Base-by-base conservation (phyloP, 345 rosid species). In the Sisymbrium irio region DNA sequence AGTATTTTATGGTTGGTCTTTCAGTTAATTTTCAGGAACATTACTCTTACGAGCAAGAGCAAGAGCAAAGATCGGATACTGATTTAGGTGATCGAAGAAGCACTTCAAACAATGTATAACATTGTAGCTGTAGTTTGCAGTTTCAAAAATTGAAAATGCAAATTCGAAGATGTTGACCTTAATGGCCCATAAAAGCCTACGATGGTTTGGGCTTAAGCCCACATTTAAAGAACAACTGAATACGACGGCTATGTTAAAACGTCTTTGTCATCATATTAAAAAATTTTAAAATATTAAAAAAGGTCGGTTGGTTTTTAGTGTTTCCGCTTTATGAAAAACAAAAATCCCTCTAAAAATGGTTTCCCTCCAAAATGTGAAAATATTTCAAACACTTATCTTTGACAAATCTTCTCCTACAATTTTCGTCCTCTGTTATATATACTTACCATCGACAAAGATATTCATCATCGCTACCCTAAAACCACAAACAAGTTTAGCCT, bases 321-420 rank as follows among this genome's bases (percentile, higher is more conserved):
- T 56, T 56, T 27, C 45, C 35, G 65, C 54, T 68, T 55, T 36
- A 66, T 19, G 42, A 7, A 32, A 64, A 44, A 63, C 2, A 22
- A 32, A 18, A 54, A 13, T 68, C 51, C 59, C 60, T 42, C 53
- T 53, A 18, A 42, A 53, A 46, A 0, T 1, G 13, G 54, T 60
- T 49, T 72, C 74, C 81, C 81, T 78, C 81, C 81, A 73, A 67
- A 2, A 35, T 35, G 49, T 50, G 0, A 47, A 47, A 57, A 57
- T 11, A 3, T 17, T 70, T 59, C 15, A 69, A 69, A 69, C 15
- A 41, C 64, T 53, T 53, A 51, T 62, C 59, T 62, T 69, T 76
- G 63, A 51, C 77, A 36, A 77, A 77, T 77, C 80, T 71, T 77
- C 77, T 68, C 54, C 35, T 2, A 42, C 50, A 78, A 37, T 61